Conservation (phyloP, 2,329 filamentous ascomycete genomes). For the Mycosphaerella arachidis region DNA sequence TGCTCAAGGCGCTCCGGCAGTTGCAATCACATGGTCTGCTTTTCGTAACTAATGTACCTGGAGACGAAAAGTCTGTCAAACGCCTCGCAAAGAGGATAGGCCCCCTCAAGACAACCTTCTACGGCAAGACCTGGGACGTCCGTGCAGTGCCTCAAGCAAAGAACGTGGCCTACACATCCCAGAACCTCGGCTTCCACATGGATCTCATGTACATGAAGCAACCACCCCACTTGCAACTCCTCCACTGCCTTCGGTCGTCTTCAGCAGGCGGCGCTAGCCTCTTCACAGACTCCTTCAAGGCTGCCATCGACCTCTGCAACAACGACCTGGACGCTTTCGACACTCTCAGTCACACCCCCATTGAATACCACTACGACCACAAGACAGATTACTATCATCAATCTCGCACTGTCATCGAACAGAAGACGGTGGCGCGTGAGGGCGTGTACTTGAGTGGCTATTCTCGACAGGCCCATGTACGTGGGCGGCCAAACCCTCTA, state of each 20-base stretch:
- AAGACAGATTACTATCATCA: slow-evolving; percentile 40
- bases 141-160: slow-evolving; percentile 74
- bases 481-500: not conserved
- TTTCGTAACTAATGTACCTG: slow-evolving; percentile 70
- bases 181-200: slow-evolving; percentile 83
- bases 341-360: slow-evolving; percentile 5
- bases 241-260: slow-evolving; percentile 83
- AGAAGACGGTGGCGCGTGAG: not conserved
- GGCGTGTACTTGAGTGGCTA: not conserved
- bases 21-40: slow-evolving; percentile 67
- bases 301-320: slow-evolving; percentile 41
- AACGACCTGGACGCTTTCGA: slow-evolving; percentile 17
- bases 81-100: slow-evolving; percentile 70
- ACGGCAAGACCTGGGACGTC: slow-evolving; percentile 88
- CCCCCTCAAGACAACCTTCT: slow-evolving; percentile 78
- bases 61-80: slow-evolving; percentile 50
- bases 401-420: slow-evolving; percentile 25
- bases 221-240: slow-evolving; percentile 75
- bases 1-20: slow-evolving; percentile 59
- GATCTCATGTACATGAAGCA: slow-evolving; percentile 82
- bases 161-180: slow-evolving; percentile 83
- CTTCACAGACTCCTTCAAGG: slow-evolving; percentile 72
- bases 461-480: not conserved
- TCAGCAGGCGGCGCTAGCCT: slow-evolving; percentile 77
- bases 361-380: slow-evolving; percentile 47